Evolutionary conservation across 345 rosid genomes (phyloP).

Genomic region (Camelina sativa): DNA sequence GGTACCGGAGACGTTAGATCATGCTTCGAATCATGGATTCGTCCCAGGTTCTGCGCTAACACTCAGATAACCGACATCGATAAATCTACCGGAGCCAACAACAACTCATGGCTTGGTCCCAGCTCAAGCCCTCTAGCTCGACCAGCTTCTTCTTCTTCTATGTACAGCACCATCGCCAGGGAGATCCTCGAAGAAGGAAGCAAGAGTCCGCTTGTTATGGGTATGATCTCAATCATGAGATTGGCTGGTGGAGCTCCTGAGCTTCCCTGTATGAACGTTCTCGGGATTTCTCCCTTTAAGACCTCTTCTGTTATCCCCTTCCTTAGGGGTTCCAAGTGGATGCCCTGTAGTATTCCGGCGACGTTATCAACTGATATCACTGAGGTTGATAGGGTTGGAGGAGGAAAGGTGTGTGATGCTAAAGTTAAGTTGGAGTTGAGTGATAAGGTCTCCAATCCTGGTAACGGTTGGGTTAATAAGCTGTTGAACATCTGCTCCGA

Average conservation of each 20-base stretch:
- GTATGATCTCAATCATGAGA: slow-evolving; percentile 62
- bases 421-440: slow-evolving; percentile 48
- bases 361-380: slow-evolving; percentile 41
- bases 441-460: slow-evolving; percentile 39
- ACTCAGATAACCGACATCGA: slow-evolving; percentile 53
- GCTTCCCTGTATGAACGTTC: slow-evolving; percentile 39
- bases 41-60: slow-evolving; percentile 53
- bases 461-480: slow-evolving; percentile 67
- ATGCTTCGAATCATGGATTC: slow-evolving; percentile 58
- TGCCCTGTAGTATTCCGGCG: slow-evolving; percentile 61
- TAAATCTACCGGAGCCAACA: slow-evolving; percentile 25
- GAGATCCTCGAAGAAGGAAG: slow-evolving; percentile 54
- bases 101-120: background rate
- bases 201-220: slow-evolving; percentile 51
- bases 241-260: slow-evolving; percentile 53
- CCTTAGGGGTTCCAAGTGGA: slow-evolving; percentile 77
- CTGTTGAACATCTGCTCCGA: slow-evolving; percentile 62
- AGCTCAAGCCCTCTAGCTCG: slow-evolving; percentile 25
- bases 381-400: slow-evolving; percentile 50
- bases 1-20: slow-evolving; percentile 55
- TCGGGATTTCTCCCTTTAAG: slow-evolving; percentile 65
- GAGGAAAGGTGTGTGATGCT: slow-evolving; percentile 43
- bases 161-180: slow-evolving; percentile 53
- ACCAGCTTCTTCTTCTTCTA: slow-evolving; percentile 29
- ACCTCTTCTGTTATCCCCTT: slow-evolving; percentile 69